Base-by-base conservation (phyloP, 495 filamentous ascomycete species). In the Hypoxylon lenormandii region DNA sequence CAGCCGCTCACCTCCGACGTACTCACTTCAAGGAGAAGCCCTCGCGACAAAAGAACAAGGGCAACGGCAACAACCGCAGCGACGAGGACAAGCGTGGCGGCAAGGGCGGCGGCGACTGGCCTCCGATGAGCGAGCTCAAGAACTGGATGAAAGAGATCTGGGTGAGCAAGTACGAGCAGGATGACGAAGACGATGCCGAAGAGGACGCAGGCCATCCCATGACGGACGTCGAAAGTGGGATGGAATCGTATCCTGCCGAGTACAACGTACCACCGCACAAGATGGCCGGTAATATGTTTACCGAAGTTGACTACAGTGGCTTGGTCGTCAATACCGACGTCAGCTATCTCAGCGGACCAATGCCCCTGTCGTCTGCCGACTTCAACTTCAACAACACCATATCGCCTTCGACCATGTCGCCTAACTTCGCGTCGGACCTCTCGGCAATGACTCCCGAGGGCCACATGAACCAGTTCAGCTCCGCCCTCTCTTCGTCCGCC, bases 1-100 rank as follows among this genome's bases (percentile, higher is more conserved):
- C 94, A 1, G 92, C 94, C 1, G 94, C 94, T 0, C 95, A 97
- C 75, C 84, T 98, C 12, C 87, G 94, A 16, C 88, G 95, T 16
- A 91, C 91, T 13, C 95, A 98, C 75, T 98, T 97, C 82, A 81
- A 78, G 46, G 69, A 79, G 63, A 81, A 80, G 72, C 75, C 77
- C 5, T 78, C 76, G 19, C 78, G 80, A 4, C 83, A 81, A 61
- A 75, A 79, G 43, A 75, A 73, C 26, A 78, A 74, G 50, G 74
- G 74, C 19, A 69, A 79, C 50, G 76, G 75, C 19, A 75, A 76
- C 43, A 62, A 54, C 30, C 68, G 72, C 15, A 72, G 72, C 7
- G 75, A 76, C 3, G 75, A 79, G 11, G 81, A 93, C 77, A 86
- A 85, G 72, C 86, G 92, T 30, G 92, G 91, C 18, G 93, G 92